Conservation (phyloP, 2,329 filamentous ascomycete species). For the Onygena corvina region DNA sequence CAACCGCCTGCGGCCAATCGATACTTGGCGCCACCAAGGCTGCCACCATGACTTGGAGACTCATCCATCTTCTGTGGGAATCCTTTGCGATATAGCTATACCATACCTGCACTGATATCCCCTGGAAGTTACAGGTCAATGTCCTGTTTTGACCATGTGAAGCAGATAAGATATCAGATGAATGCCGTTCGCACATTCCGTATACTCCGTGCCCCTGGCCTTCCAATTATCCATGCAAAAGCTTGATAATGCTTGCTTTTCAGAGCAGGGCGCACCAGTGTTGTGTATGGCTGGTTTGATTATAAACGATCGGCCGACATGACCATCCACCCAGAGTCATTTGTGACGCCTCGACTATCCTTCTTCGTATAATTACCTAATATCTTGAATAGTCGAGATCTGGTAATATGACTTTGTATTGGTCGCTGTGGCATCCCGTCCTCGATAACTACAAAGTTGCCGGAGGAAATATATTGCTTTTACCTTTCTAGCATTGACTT, state of each 20-base stretch:
- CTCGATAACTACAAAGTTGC: neutral
- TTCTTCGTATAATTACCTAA: neutral
- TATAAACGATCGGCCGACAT: neutral
- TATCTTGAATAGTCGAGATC: neutral
- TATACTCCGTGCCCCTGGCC: slow-evolving; percentile 2
- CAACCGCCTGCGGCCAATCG: slow-evolving; percentile 5
- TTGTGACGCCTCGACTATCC: slow-evolving; percentile 2
- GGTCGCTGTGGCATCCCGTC: neutral
- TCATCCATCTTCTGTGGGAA: neutral
- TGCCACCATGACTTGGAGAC: neutral
- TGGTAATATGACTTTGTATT: neutral
- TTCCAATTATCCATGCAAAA: slow-evolving; percentile 1
- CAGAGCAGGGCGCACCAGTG: neutral
- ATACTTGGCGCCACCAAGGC: neutral
- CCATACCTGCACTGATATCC: neutral
- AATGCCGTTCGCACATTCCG: neutral
- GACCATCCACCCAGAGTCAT: neutral
- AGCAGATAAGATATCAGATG: neutral
- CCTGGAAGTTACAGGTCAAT: neutral
- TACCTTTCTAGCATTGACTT: neutral
- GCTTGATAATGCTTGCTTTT: slow-evolving; percentile 5
- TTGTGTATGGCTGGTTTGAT: neutral
- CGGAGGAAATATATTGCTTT: slow-evolving; percentile 3
- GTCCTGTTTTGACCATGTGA: neutral
- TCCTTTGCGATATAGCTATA: neutral